Base-by-base conservation (phyloP, 345 rosid genomes). In the Mallotus nudiflorus region DNA sequence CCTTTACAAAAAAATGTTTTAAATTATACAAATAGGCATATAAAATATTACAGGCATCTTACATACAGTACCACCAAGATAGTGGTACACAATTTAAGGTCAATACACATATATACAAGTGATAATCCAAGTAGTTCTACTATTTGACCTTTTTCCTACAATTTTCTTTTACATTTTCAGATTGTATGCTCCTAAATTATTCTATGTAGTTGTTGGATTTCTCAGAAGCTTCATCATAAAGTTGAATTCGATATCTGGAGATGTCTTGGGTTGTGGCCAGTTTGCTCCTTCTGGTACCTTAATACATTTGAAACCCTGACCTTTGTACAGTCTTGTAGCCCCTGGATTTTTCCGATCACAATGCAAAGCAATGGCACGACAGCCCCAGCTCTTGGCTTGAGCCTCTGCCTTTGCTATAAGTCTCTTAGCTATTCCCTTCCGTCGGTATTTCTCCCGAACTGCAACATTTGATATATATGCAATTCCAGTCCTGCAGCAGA, bases 401-500 rank as follows among this genome's bases (percentile, higher is more conserved):
- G 91, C 90, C 83, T 95, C 97, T 19, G 96, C 99, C 73, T 86
- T 87, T 51, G 85, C 91, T 51, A 92, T 59, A 10, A 92, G 96
- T 75, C 82, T 79, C 77, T 89, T 92, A 0, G 91, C 97, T 83
- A 92, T 90, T 61, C 97, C 99, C 82, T 86, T 95, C 60, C 87
- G 79, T 0, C 94, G 80, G 77, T 77, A 92, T 70, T 71, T 84
- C 83, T 90, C 94, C 3, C 94, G 78, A 15, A 95, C 99, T 0
- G 96, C 99, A 28, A 92, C 97, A 42, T 90, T 92, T 9, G 99
- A 95, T 84, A 95, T 76, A 78, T 90, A 95, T 19, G 96, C 99
- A 39, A 92, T 82, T 79, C 97, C 97, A 1, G 91, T 85, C 89
- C 99, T 95, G 78, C 1, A 33, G 39, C 4, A 67, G 11, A 50